Evolutionary conservation across 2,329 filamentous ascomycete genomes (phyloP).

Genomic region (Ceratocystiopsis minuta): DNA sequence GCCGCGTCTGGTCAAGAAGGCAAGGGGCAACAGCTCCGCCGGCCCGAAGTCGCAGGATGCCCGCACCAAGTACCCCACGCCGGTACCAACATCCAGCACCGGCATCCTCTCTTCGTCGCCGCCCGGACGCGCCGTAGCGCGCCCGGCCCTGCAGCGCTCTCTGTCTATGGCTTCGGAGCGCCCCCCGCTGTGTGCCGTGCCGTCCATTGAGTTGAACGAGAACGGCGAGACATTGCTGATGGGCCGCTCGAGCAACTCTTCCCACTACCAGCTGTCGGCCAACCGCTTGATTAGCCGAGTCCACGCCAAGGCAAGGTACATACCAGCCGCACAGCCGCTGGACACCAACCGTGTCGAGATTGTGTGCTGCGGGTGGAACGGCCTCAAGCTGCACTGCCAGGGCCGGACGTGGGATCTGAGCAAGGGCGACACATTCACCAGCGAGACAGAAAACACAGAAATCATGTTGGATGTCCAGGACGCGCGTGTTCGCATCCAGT

Average conservation of each 20-base stretch:
- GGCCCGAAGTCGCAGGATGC: constrained; percentile 18
- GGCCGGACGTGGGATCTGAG: constrained; percentile 68
- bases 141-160: constrained; percentile 38
- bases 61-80: constrained; percentile 69
- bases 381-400: constrained; percentile 79
- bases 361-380: constrained; percentile 90
- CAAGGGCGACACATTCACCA: constrained; percentile 80
- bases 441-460: constrained; percentile 70
- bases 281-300: constrained; percentile 87
- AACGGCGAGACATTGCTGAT: constrained; percentile 71
- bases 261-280: constrained; percentile 83
- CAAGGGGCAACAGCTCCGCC: constrained; percentile 1
- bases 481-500: constrained; percentile 71
- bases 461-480: constrained; percentile 95
- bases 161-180: constrained; percentile 55
- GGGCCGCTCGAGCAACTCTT: constrained; percentile 87
- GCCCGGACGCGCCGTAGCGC: constrained; percentile 22
- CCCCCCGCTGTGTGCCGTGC: constrained; percentile 64
- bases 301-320: constrained; percentile 76
- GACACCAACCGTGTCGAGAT: constrained; percentile 70
- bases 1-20: constrained; percentile 45
- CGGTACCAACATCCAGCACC: constrained; percentile 83
- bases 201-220: constrained; percentile 61
- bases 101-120: constrained; percentile 81
- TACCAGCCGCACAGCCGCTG: constrained; percentile 47